Percentiles rank a stretch among this genome's conserved stretches.
Evolutionary conservation across 176 grass and related monocot species (phyloP).

Genomic region (Carex pumila): DNA sequence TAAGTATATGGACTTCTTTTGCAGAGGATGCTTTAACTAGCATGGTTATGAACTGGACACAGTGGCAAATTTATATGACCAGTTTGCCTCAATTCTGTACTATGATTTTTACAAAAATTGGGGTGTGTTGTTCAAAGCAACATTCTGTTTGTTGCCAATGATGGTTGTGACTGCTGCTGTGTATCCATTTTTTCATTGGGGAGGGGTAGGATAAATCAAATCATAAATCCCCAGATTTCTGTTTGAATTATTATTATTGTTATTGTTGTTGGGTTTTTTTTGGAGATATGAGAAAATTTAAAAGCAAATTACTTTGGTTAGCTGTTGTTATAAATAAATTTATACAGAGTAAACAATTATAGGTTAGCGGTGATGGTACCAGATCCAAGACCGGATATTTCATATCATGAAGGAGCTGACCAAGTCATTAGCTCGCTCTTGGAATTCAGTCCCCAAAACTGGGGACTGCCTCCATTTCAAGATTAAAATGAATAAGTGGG

Average conservation of each 20-base stretch:
- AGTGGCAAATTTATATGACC: not conserved
- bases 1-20: not conserved
- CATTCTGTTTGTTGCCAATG: not conserved
- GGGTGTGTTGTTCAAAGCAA: not conserved
- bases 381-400: constrained; percentile 56
- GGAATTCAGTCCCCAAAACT: constrained; percentile 57
- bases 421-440: constrained; percentile 62
- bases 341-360: not conserved
- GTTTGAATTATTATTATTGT: not conserved
- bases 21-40: not conserved
- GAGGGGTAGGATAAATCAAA: not conserved
- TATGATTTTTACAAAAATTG: not conserved
- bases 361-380: constrained; percentile 79
- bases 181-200: not conserved
- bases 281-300: not conserved
- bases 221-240: not conserved
- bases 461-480: constrained; percentile 66
- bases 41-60: not conserved
- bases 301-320: not conserved
- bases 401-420: constrained; percentile 65
- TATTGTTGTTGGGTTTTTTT: no score
- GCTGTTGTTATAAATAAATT: not conserved
- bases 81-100: not conserved
- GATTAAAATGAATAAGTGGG: constrained; percentile 19
- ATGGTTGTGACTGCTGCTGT: not conserved